phyloP scores from a whole-genome alignment of 768 basidiomycete genomes.

The Gymnopilus dilepis region DNA sequence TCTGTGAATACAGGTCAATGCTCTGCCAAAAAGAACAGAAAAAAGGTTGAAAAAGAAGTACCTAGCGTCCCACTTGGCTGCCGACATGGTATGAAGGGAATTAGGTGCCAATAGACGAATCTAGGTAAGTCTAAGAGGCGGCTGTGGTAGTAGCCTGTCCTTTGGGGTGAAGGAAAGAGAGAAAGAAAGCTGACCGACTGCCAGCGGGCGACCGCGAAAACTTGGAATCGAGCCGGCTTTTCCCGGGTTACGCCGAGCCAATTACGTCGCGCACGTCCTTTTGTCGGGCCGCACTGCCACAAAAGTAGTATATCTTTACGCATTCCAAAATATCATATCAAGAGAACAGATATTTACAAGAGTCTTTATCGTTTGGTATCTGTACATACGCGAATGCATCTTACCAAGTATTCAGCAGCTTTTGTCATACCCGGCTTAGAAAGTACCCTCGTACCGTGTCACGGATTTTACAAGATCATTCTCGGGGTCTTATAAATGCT shows the following conservation, averaged over 20 bases:
- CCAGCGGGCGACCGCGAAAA: constrained; percentile 34
- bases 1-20: constrained; percentile 40
- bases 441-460: constrained; percentile 24
- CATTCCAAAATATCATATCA: not conserved
- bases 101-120: constrained; percentile 33
- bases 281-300: constrained; percentile 14
- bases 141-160: constrained; percentile 25
- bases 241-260: constrained; percentile 47
- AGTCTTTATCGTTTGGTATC: not conserved
- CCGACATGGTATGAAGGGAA: constrained; percentile 48
- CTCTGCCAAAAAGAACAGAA: constrained; percentile 4
- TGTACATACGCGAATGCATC: not conserved
- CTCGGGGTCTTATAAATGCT: constrained; percentile 28
- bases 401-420: not conserved
- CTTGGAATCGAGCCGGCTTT: constrained; percentile 33
- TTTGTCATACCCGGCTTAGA: constrained; percentile 25
- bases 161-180: constrained; percentile 28
- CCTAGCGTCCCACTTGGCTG: constrained; percentile 81
- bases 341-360: not conserved
- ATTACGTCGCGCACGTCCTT: constrained; percentile 35
- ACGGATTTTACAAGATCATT: constrained; percentile 31
- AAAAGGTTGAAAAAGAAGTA: constrained; percentile 29
- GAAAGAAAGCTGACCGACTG: constrained; percentile 26
- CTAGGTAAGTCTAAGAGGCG: constrained; percentile 37
- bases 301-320: not conserved